Base-by-base conservation (phyloP, 73 alveolate genomes). In the Stentor coeruleus region DNA sequence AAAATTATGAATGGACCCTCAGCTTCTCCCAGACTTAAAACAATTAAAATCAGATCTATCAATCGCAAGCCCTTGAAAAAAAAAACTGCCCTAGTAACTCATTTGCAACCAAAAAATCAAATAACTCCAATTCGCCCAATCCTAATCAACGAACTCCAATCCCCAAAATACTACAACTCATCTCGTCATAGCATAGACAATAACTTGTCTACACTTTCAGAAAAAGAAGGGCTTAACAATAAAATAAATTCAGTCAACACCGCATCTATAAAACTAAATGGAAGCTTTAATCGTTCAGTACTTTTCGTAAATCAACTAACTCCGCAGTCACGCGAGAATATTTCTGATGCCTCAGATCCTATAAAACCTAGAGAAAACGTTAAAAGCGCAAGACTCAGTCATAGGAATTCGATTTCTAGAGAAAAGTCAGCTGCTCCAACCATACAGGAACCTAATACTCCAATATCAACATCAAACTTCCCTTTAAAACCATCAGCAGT, bases 401-500 rank as follows among this genome's bases (percentile, higher is more conserved):
- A 49, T 6, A 6, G 66, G 20, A 49, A 49, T 20, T 49, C 66
- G 66, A 20, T 49, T 6, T 11, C 66, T 20, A 49, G 66, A 49
- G 66, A 49, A 49, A 6, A 20, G 20, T 11, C 6, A 11, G 6
- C 66, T 6, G n/a, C n/a, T n/a, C n/a, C n/a, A n/a, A n/a, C n/a
- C n/a, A 49, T 49, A 49, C 6, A 49, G 28, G 66, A 49, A 6
- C 66, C 66, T 6, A 20, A 49, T 20, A 6, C 20, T 6, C 20
- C 20, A 20, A 49, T 49, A 20, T 49, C 66, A 11, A 11, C 66
- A 14, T 60, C 41, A 11, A 60, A 60, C 37, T 35, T 60, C 59
- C 80, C 80, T 6, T 28, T 60, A 26, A 60, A n/a, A 14, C 80
- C 80, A 11, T 11, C 55, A 60, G 37, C 37, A 26, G 80, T 35